Conservation (phyloP, 1,139 yeast genomes). For the Protomyces macrosporus region DNA sequence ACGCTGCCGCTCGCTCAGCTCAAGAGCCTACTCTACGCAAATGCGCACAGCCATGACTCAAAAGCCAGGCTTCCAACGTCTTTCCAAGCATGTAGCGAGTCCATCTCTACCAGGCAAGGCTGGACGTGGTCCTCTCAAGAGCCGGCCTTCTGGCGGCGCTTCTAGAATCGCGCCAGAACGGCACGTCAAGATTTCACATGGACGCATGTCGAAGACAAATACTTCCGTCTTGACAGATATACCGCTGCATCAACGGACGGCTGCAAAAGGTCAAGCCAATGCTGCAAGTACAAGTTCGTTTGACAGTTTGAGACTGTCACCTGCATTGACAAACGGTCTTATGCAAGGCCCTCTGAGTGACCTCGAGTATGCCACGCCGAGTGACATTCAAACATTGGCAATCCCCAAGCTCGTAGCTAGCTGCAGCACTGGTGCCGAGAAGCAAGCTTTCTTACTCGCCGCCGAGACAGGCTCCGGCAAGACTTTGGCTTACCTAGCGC, state of each 20-base stretch:
- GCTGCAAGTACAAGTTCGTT: constrained; percentile 40
- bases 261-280: constrained; percentile 11
- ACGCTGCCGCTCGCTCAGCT: too few relatives aligned
- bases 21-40: neutral
- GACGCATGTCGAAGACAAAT: constrained; percentile 21
- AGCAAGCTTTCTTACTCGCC: constrained; percentile 68
- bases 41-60: neutral
- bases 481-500: constrained; percentile 83
- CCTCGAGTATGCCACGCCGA: constrained; percentile 45
- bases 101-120: neutral
- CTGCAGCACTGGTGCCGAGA: constrained; percentile 27
- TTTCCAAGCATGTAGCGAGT: neutral
- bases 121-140: neutral
- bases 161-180: neutral
- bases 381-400: constrained; percentile 59
- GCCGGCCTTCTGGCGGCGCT: neutral
- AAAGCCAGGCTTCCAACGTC: neutral
- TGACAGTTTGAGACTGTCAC: constrained; percentile 59
- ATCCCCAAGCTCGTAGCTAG: constrained; percentile 47
- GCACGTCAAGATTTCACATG: neutral
- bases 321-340: constrained; percentile 61
- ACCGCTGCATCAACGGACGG: constrained; percentile 11
- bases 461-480: constrained; percentile 98
- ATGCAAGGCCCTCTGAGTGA: constrained; percentile 48
- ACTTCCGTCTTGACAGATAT: constrained; percentile 6